A percentile compares a stretch with the other conserved stretches of the same genome.
Evolutionary conservation across 148 eudicot species (phyloP).

Genomic region (Suaeda aralocaspica): DNA sequence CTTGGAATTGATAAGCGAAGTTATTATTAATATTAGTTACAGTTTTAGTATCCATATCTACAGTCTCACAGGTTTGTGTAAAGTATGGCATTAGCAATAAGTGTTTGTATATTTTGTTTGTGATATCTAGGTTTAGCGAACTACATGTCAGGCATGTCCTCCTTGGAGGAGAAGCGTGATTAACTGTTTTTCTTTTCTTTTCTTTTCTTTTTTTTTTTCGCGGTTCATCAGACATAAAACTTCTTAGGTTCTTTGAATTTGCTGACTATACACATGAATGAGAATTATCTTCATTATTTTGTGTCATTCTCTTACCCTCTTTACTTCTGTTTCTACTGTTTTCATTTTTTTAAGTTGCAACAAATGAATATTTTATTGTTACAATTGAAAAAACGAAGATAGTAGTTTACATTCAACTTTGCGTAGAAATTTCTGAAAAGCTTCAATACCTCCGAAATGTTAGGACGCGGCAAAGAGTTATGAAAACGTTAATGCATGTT

Average conservation of each 20-base stretch:
- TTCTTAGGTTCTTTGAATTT: neutral
- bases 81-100: constrained; percentile 1
- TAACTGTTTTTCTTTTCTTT: too few relatives aligned
- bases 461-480: too few relatives aligned
- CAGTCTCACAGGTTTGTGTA: constrained; percentile 18
- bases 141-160: constrained; percentile 15
- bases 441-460: neutral
- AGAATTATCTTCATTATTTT: too few relatives aligned
- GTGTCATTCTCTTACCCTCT: neutral
- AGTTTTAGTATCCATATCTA: neutral
- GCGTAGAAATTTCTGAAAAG: neutral
- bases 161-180: neutral
- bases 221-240: neutral
- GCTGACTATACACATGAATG: constrained; percentile 7
- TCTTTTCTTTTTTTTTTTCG: neutral
- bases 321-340: neutral
- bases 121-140: constrained; percentile 7
- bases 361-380: too few relatives aligned
- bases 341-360: too few relatives aligned
- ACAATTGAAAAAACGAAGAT: too few relatives aligned
- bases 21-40: neutral
- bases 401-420: too few relatives aligned
- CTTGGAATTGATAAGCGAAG: constrained; percentile 74
- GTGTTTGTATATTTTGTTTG: constrained; percentile 11
- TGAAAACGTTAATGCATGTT: too few relatives aligned